Evolutionary conservation across 129 eudicot genomes (phyloP).

Genomic region (Silybum marianum): DNA sequence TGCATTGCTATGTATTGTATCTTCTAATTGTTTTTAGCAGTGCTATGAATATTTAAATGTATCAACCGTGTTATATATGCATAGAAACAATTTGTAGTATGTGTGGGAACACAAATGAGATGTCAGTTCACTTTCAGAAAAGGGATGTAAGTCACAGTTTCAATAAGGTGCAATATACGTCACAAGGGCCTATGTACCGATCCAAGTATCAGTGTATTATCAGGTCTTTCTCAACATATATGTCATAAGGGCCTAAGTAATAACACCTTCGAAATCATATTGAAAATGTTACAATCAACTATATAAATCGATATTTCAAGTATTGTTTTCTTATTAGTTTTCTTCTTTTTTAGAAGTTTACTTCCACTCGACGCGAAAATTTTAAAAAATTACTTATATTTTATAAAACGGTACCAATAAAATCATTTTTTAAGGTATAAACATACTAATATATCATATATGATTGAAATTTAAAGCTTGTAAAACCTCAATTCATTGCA

Average conservation of each 20-base stretch:
- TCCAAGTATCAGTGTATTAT: too few species aligned
- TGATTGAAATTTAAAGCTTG: slow-evolving; percentile 25
- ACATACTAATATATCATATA: background rate
- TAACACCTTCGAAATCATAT: background rate
- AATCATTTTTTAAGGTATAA: background rate
- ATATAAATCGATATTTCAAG: background rate
- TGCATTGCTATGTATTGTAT: background rate
- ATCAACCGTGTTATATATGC: background rate
- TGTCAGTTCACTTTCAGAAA: background rate
- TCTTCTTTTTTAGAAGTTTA: background rate
- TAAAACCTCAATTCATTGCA: slow-evolving; percentile 48
- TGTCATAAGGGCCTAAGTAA: too few species aligned
- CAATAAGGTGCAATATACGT: background rate
- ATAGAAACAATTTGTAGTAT: background rate
- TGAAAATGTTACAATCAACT: background rate
- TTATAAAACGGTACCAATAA: background rate
- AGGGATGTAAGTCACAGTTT: background rate
- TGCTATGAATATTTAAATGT: background rate
- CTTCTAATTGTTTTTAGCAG: background rate
- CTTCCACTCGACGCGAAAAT: background rate
- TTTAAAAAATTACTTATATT: background rate
- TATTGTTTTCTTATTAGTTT: background rate
- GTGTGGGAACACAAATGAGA: background rate
- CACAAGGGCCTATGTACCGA: background rate
- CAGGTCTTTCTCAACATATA: background rate